Evolutionary conservation across 495 filamentous ascomycete species (phyloP), one percentile per base, ranked within the genome.

Genomic region (Neurospora sp.): DNA sequence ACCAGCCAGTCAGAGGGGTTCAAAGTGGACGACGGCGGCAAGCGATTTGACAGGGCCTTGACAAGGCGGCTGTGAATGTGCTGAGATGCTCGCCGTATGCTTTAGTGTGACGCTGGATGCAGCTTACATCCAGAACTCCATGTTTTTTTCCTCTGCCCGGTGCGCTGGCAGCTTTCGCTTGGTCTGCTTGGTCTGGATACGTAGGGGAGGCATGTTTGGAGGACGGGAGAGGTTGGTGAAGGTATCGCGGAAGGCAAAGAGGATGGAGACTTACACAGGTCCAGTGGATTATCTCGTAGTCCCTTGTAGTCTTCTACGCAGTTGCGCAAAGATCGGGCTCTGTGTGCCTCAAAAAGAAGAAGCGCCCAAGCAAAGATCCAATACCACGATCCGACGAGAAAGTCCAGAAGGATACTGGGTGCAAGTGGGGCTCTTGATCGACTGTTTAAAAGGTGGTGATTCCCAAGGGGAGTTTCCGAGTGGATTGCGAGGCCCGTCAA

Each of bases 61-160:
- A 35, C 68, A 42, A 73, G 73, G 80, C 80, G 78, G 80, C 77
- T 76, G 77, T 77, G 77, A 73, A 68, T 78, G 79, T 80, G 79
- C 79, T 78, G 77, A 78, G 73, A 75, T 78, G 73, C 70, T 73
- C 75, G 69, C 71, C 69, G 74, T 18, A 70, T 78, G 78, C 78
- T 77, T 76, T 76, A 78, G 77, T 78, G 79, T 78, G 73, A 76
- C 72, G 75, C 59, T 73, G 75, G 74, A 73, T 78, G 79, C 79
- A 77, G 79, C 73, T 74, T 69, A 65, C 53, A 65, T 37, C 53
- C 53, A 65, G 53, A 65, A 35, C 53, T 65, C 31, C 31, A 16
- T 14, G 14, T 65, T 65, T 65, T 31, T 31, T 65, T 35, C 27
- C 53, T 65, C 27, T 37, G 27, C 18, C 14, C 53, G 53, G 53